A percentile compares a stretch with the other conserved stretches of the same genome.
phyloP scores from a whole-genome alignment of 441 rosid species.

The Hura crepitans region DNA sequence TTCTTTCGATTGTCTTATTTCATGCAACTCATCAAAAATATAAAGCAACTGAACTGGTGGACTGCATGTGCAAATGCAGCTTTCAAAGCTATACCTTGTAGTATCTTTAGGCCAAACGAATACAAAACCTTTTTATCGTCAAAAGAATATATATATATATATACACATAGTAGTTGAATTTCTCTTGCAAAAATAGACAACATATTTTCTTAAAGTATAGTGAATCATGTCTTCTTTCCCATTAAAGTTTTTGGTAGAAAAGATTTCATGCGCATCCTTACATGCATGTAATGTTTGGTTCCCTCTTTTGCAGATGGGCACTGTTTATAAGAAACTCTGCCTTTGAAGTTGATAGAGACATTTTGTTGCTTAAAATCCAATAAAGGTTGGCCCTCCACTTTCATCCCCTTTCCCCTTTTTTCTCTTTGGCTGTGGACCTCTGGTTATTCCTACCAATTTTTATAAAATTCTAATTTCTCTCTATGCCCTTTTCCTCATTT shows the following conservation, averaged over 20 bases:
- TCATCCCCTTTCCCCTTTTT: slow-evolving; percentile 21
- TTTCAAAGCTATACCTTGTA: slow-evolving; percentile 11
- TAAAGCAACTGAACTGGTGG: slow-evolving; percentile 7
- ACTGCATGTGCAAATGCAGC: slow-evolving; percentile 8
- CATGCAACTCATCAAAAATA: neutral
- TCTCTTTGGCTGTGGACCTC: slow-evolving; percentile 7
- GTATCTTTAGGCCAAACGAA: slow-evolving; percentile 11
- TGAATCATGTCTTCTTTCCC: slow-evolving; percentile 26
- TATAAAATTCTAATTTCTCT: slow-evolving; percentile 24
- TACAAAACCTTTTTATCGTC: slow-evolving; percentile 1
- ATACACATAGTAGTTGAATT: slow-evolving; percentile 9
- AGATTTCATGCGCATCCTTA: slow-evolving; percentile 24
- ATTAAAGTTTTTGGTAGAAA: slow-evolving; percentile 20
- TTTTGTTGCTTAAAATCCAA: slow-evolving; percentile 25
- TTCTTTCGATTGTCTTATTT: neutral
- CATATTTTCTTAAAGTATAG: slow-evolving; percentile 18
- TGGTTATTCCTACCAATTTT: slow-evolving; percentile 10
- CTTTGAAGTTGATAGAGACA: slow-evolving; percentile 25
- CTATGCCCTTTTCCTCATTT: slow-evolving; percentile 11
- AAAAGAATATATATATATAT: neutral
- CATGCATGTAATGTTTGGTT: slow-evolving; percentile 23
- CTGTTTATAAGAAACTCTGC: slow-evolving; percentile 23
- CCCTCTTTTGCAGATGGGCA: slow-evolving; percentile 33
- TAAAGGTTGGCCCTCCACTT: slow-evolving; percentile 33
- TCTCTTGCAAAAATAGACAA: slow-evolving; percentile 2